Evolutionary conservation across 2,329 filamentous ascomycete genomes (phyloP).

Genomic region (Incumbomyces delicatus): DNA sequence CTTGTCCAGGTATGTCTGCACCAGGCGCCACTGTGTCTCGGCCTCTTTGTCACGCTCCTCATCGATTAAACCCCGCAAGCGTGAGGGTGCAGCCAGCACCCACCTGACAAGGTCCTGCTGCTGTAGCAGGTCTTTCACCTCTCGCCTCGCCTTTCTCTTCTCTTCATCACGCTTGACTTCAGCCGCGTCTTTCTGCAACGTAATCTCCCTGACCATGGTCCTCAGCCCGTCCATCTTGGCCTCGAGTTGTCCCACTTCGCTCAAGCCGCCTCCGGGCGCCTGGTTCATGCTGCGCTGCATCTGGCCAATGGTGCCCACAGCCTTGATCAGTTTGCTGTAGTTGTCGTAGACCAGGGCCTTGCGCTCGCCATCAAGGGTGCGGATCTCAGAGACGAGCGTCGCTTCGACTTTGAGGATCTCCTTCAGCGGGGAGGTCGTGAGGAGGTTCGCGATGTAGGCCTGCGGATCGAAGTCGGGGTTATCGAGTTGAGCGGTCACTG

Average conservation of each 20-base stretch:
- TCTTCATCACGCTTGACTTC: slow-evolving; percentile 10
- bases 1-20: slow-evolving; percentile 29
- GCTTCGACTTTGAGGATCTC: slow-evolving; percentile 37
- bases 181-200: slow-evolving; percentile 26
- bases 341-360: slow-evolving; percentile 98
- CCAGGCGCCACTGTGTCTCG: slow-evolving; percentile 32
- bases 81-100: slow-evolving; percentile 33
- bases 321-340: slow-evolving; percentile 92
- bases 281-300: slow-evolving; percentile 41
- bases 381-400: slow-evolving; percentile 56
- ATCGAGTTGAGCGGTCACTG: slow-evolving; percentile 53
- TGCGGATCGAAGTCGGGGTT: slow-evolving; percentile 60
- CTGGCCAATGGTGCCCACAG: slow-evolving; percentile 88
- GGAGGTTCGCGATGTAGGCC: slow-evolving; percentile 38
- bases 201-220: slow-evolving; percentile 36
- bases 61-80: slow-evolving; percentile 28
- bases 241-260: slow-evolving; percentile 15
- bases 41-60: slow-evolving; percentile 32
- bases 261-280: slow-evolving; percentile 10
- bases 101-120: slow-evolving; percentile 37
- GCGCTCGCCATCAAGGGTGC: slow-evolving; percentile 86
- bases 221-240: slow-evolving; percentile 28
- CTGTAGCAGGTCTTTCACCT: slow-evolving; percentile 10
- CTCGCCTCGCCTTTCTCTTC: slow-evolving; percentile 16
- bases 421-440: slow-evolving; percentile 32